Evolutionary conservation across 495 filamentous ascomycete genomes (phyloP), one percentile per base, ranked within the genome.

Genomic region (Parachaetomium inaequale): DNA sequence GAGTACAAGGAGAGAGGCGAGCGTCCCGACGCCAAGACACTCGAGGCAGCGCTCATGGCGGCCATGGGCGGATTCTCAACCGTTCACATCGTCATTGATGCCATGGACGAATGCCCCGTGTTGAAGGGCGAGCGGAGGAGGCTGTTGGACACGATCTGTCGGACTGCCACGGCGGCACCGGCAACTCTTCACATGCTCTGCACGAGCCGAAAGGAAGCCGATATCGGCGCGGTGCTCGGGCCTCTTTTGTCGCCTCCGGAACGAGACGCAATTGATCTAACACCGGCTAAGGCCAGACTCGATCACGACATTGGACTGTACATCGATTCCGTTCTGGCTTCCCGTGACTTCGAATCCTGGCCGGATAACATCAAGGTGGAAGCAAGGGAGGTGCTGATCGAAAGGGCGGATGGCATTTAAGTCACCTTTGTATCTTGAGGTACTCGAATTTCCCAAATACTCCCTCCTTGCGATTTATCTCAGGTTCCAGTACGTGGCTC

Each of bases 401-500:
- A 38, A 4, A 36, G 12, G 3, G 51, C 51, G 15, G 51, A 36
- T 21, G 51, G 31, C 17, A 54, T 54, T 31, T 54, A 54, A 34
- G 51, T 34, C n/a, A n/a, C n/a, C n/a, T n/a, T n/a, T n/a, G n/a
- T n/a, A n/a, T n/a, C n/a, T n/a, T n/a, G n/a, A n/a, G n/a, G n/a
- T n/a, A n/a, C n/a, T n/a, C n/a, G n/a, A n/a, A n/a, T n/a, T n/a
- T n/a, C n/a, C n/a, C n/a, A 23, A 4, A 5, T 36, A 19, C n/a
- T 29, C 7, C 7, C 25, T 51, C 7, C 21, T 8, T 46, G n/a
- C 43, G 23, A 46, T 46, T 32, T 5, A 7, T 23, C 32, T 25
- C 21, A 54, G 51, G 31, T 36, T 54, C 19, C 51, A 54, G 7
- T 54, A 54, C 6, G 51, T 54, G 1, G 31, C 51, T 21, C 32